A percentile compares a stretch with the other conserved stretches of the same genome.
These are phyloP conservation scores for Tetracentron sinense DNA, from an alignment of 164 flowering plant genomes.

Conservation along the genomic window DNA sequence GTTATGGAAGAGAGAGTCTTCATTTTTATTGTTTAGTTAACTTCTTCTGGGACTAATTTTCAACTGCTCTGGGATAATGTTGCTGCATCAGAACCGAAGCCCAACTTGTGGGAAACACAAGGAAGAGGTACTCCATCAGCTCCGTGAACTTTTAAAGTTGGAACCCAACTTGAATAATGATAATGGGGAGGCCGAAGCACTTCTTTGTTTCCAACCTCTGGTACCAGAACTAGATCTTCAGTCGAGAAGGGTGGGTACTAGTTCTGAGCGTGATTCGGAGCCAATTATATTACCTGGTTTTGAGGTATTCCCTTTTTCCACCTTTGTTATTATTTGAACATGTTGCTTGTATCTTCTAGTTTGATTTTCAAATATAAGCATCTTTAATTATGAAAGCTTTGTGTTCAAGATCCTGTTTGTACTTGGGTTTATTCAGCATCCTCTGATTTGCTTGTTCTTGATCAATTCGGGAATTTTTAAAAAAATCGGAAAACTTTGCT, in stretches of 20 bases:
- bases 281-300: slow-evolving; percentile 15
- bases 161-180: slow-evolving; percentile 36
- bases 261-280: slow-evolving; percentile 18
- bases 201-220: slow-evolving; percentile 24
- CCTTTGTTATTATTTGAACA: background rate
- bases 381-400: background rate
- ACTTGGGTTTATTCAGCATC: background rate
- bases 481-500: too few species aligned
- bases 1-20: background rate
- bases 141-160: slow-evolving; percentile 45
- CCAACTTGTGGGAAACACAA: slow-evolving; percentile 67
- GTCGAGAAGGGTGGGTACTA: slow-evolving; percentile 11
- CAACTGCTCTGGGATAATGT: slow-evolving; percentile 9
- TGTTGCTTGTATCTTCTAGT: background rate
- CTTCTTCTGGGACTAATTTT: background rate
- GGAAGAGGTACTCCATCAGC: slow-evolving; percentile 66
- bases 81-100: slow-evolving; percentile 54
- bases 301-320: slow-evolving; percentile 27
- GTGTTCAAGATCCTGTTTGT: background rate
- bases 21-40: background rate
- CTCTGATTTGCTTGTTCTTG: background rate
- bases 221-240: slow-evolving; percentile 21
- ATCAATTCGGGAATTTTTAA: too few species aligned
- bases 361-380: background rate
- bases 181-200: slow-evolving; percentile 22